Conservation (phyloP, 2,329 filamentous ascomycete species). For the Phaeosphaeria sp. region DNA sequence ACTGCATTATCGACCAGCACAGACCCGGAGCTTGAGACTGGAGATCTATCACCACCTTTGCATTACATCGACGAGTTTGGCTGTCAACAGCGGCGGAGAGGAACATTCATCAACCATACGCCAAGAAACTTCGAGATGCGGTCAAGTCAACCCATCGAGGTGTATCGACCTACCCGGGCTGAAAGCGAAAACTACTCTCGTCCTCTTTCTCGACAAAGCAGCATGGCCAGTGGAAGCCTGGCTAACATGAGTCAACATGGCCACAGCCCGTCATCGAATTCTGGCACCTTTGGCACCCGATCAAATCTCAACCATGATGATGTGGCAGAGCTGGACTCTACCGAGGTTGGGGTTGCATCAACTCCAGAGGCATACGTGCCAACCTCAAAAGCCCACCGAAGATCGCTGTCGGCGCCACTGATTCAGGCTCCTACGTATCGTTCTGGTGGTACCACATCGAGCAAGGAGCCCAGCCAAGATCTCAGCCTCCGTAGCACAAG, state of each 20-base stretch:
- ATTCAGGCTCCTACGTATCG: slow-evolving; percentile 20
- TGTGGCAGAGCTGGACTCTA: slow-evolving; percentile 27
- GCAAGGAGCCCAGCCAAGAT: slow-evolving; percentile 14
- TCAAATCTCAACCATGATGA: slow-evolving; percentile 14
- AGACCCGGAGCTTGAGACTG: slow-evolving; percentile 16
- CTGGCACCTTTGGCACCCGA: slow-evolving; percentile 10
- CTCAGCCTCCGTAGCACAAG: slow-evolving; percentile 13
- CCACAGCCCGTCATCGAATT: slow-evolving; percentile 19
- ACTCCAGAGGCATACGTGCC: slow-evolving; percentile 17
- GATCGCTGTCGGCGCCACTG: slow-evolving; percentile 24
- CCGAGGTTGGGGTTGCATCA: slow-evolving; percentile 12
- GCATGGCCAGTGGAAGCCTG: slow-evolving; percentile 9
- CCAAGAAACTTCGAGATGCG: slow-evolving; percentile 38
- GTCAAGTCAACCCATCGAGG: slow-evolving; percentile 21
- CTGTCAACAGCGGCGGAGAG: slow-evolving; percentile 32
- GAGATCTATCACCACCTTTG: slow-evolving; percentile 16
- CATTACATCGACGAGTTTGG: slow-evolving; percentile 29
- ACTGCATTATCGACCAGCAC: slow-evolving; percentile 19
- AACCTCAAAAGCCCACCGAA: slow-evolving; percentile 14
- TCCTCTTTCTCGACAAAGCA: slow-evolving; percentile 19
- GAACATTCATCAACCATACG: slow-evolving; percentile 45
- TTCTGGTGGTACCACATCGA: slow-evolving; percentile 7
- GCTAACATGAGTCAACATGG: slow-evolving; percentile 4
- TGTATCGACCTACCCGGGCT: slow-evolving; percentile 20
- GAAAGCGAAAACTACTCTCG: slow-evolving; percentile 30